These are phyloP conservation scores for Abrus pulchellus DNA, from an alignment of 306 rosid species.

Conservation along the genomic window DNA sequence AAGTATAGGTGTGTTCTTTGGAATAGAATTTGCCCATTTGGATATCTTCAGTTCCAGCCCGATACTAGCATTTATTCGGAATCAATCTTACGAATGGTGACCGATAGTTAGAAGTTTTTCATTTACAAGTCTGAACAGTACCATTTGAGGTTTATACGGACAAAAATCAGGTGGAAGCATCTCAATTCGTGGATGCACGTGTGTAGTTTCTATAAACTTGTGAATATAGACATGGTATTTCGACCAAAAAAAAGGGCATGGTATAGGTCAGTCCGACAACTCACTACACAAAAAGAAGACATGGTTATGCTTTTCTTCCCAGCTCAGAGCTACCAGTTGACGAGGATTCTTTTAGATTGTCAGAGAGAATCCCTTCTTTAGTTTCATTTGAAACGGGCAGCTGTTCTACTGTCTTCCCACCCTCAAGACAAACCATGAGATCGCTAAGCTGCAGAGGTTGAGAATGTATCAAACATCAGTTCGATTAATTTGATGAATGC, in stretches of 20 bases:
- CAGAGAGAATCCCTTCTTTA: conserved; percentile 48
- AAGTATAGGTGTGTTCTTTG: too few relatives aligned
- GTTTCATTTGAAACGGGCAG: conserved; percentile 50
- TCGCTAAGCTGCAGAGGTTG: conserved; percentile 68
- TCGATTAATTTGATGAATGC: conserved; percentile 40
- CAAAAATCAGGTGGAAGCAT: conserved; percentile 31
- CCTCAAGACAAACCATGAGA: conserved; percentile 76
- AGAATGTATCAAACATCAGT: conserved; percentile 29
- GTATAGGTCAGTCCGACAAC: background rate
- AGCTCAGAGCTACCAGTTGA: conserved; percentile 45
- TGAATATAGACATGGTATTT: conserved; percentile 5
- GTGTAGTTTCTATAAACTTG: conserved; percentile 24
- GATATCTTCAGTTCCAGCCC: background rate
- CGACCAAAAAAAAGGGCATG: background rate
- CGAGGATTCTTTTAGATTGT: conserved; percentile 50
- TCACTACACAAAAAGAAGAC: background rate
- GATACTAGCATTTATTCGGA: background rate
- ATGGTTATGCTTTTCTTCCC: conserved; percentile 37
- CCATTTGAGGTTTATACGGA: background rate
- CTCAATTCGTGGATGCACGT: conserved; percentile 16
- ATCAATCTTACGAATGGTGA: background rate
- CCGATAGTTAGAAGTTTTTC: background rate
- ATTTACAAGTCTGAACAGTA: conserved; percentile 35
- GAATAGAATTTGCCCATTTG: too few relatives aligned
- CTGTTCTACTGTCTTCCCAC: conserved; percentile 58